A percentile compares a stretch with the other conserved stretches of the same genome.
These are phyloP conservation scores for Phaseolus coccineus DNA, from an alignment of 331 rosid species.

Conservation along the genomic window DNA sequence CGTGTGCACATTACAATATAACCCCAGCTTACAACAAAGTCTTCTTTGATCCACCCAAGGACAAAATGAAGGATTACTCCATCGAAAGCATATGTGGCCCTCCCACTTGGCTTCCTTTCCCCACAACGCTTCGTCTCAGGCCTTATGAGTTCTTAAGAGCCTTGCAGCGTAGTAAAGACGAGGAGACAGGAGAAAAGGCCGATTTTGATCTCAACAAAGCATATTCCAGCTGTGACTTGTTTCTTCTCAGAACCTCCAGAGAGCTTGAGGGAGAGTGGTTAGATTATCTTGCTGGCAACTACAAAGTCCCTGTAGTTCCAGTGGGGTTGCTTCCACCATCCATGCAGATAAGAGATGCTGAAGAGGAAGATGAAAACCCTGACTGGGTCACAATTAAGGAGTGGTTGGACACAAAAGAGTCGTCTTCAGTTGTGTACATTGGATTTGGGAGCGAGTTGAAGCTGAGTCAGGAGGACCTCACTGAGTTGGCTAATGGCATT, in stretches of 20 bases:
- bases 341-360: conserved; percentile 28
- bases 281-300: neutral
- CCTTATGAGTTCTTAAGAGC: conserved; percentile 27
- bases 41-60: conserved; percentile 41
- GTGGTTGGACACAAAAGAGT: conserved; percentile 35
- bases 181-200: neutral
- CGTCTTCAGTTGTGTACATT: conserved; percentile 38
- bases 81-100: conserved; percentile 23
- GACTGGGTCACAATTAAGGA: conserved; percentile 42
- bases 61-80: neutral
- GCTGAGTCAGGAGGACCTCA: conserved; percentile 43
- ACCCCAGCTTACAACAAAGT: conserved; percentile 40
- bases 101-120: conserved; percentile 41
- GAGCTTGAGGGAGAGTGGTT: conserved; percentile 45
- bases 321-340: conserved; percentile 47
- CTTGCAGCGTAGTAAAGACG: neutral
- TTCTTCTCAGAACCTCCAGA: conserved; percentile 42
- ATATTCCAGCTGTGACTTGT: conserved; percentile 37
- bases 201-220: conserved; percentile 35
- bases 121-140: conserved; percentile 12
- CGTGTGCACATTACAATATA: conserved; percentile 35
- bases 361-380: conserved; percentile 39
- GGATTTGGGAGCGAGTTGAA: conserved; percentile 51
- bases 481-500: conserved; percentile 45
- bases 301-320: conserved; percentile 42